These are phyloP conservation scores for Pleurotus pulmonarius DNA, from an alignment of 768 basidiomycete species.

Conservation along the genomic window DNA sequence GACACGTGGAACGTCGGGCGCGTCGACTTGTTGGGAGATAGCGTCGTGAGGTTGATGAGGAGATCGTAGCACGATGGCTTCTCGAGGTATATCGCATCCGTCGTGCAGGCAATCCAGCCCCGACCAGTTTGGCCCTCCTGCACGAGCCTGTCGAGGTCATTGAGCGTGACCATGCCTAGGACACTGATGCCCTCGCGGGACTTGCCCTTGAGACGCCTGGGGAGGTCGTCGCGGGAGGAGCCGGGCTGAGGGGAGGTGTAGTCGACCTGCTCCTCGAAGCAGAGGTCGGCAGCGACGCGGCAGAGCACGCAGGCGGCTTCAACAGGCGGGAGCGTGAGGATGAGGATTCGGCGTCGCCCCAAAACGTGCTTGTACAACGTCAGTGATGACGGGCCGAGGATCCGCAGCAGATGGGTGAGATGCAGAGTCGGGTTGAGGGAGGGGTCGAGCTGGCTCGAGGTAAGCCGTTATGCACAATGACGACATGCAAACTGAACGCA, in stretches of 20 bases:
- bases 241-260: slow-evolving; percentile 16
- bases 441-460: slow-evolving; percentile 14
- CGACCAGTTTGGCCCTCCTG: slow-evolving; percentile 53
- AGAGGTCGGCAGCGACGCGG: slow-evolving; percentile 58
- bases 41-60: slow-evolving; percentile 74
- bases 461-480: no score
- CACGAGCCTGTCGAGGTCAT: slow-evolving; percentile 61
- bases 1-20: slow-evolving; percentile 67
- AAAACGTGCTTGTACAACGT: slow-evolving; percentile 80
- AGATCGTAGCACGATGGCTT: slow-evolving; percentile 78
- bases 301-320: slow-evolving; percentile 77
- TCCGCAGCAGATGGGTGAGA: slow-evolving; percentile 70
- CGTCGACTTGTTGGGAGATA: slow-evolving; percentile 53
- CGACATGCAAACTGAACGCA: slow-evolving; percentile 18
- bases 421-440: slow-evolving; percentile 58
- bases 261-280: slow-evolving; percentile 40
- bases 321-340: slow-evolving; percentile 77
- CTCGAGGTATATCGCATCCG: slow-evolving; percentile 82
- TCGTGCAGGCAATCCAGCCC: slow-evolving; percentile 87
- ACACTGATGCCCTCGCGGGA: slow-evolving; percentile 58
- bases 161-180: slow-evolving; percentile 77
- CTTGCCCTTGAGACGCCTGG: slow-evolving; percentile 27
- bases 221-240: slow-evolving; percentile 12
- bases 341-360: slow-evolving; percentile 69
- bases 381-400: slow-evolving; percentile 74